Conservation (phyloP, 2,329 filamentous ascomycete genomes). For the Fusarium brachygibbosum region DNA sequence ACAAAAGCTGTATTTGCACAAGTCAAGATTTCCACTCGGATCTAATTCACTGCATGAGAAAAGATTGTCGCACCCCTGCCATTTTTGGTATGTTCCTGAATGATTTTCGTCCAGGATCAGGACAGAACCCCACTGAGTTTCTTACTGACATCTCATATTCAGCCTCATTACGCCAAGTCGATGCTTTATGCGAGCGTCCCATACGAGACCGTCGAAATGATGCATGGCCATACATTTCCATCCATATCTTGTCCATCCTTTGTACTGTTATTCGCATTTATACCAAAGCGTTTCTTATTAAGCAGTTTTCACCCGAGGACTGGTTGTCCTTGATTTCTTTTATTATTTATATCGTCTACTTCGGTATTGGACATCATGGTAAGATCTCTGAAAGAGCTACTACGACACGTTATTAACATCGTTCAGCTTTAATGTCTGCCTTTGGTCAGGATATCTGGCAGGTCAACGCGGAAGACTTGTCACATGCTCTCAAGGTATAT, state of each 20-base stretch:
- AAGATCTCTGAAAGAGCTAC: fast-evolving
- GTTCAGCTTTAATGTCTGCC: conserved; percentile 3
- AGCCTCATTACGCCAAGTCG: conserved; percentile 16
- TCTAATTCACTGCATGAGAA: background rate
- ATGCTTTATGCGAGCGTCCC: conserved; percentile 12
- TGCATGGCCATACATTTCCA: conserved; percentile 22
- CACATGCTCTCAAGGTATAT: conserved; percentile 19
- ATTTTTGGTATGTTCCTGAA: background rate
- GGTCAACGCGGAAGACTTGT: background rate
- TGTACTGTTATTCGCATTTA: conserved; percentile 18
- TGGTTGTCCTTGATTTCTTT: conserved; percentile 11
- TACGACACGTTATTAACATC: fast-evolving
- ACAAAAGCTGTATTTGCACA: conserved; percentile 1
- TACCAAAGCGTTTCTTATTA: conserved; percentile 12
- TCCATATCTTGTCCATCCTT: conserved; percentile 14
- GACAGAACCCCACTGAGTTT: background rate
- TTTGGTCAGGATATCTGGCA: conserved; percentile 29
- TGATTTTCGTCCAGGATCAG: background rate
- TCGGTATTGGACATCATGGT: conserved; percentile 29
- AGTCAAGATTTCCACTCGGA: background rate
- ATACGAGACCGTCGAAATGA: conserved; percentile 13
- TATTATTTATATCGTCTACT: conserved; percentile 3
- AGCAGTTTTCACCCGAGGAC: conserved; percentile 17
- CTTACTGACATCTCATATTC: background rate
- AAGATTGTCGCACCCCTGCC: background rate